Percentiles rank a stretch among this genome's conserved stretches.
phyloP scores from a whole-genome alignment of 2,329 filamentous ascomycete species.

The Penicillium verrucosum region DNA sequence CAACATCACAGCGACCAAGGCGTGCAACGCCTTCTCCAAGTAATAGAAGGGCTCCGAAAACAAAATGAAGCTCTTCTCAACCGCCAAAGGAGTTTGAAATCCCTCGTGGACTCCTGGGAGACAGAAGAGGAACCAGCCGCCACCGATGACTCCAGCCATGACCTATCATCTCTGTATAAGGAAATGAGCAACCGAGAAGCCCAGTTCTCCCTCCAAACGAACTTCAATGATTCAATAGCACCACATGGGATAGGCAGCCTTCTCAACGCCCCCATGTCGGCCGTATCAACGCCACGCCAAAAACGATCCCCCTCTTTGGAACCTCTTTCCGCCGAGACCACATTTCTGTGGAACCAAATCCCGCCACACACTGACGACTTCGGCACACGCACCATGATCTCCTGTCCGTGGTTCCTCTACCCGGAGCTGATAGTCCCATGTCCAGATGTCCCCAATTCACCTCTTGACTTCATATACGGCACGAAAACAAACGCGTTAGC shows the following conservation, averaged over 20 bases:
- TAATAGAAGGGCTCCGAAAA: slow-evolving; percentile 20
- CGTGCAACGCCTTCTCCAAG: slow-evolving; percentile 17
- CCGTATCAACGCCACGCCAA: neutral
- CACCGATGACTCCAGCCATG: neutral
- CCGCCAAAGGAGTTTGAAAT: slow-evolving; percentile 18
- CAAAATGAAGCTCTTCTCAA: slow-evolving; percentile 23
- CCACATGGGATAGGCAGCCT: neutral
- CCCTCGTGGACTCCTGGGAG: slow-evolving; percentile 24
- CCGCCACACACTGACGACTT: slow-evolving; percentile 20
- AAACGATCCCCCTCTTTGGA: neutral
- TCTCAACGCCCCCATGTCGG: neutral
- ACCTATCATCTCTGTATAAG: neutral
- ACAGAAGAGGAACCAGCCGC: neutral
- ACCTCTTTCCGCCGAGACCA: neutral
- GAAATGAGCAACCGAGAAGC: neutral
- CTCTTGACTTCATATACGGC: slow-evolving; percentile 28
- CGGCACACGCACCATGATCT: neutral
- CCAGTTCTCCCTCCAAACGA: neutral
- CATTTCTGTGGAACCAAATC: slow-evolving; percentile 11
- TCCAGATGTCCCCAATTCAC: slow-evolving; percentile 20
- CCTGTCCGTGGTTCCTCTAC: slow-evolving; percentile 17
- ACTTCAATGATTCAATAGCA: neutral
- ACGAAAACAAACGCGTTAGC: slow-evolving; percentile 26
- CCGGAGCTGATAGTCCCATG: slow-evolving; percentile 20
- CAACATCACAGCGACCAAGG: slow-evolving; percentile 22